Base-by-base conservation (phyloP, 2,329 filamentous ascomycete species). In the Colletotrichum somersetense region DNA sequence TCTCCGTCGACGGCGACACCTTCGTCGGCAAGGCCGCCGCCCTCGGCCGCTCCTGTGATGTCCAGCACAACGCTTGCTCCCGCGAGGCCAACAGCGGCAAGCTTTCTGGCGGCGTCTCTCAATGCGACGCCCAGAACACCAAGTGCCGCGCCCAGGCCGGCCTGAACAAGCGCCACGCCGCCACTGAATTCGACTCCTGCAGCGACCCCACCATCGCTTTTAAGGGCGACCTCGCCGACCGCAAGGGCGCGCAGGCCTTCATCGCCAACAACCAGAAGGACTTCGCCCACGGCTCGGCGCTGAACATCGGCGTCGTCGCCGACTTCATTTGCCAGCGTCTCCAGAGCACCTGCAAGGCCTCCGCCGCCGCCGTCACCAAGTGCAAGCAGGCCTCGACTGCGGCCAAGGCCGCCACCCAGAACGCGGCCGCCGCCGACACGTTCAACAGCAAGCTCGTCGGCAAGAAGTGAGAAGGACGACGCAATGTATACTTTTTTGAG, bases 211-310 rank as follows among this genome's bases (percentile, higher is more conserved):
- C 83, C 71, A 85, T 89, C 76, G 77, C 81, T 66, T 89, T 89
- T 79, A 85, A 83, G 40, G 75, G 75, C 3, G 84, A 84, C 16
- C 81, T 86, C 55, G 85, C 88, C 75, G 85, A 86, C 56, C 84
- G 84, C 75, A 78, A 84, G 75, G 40, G 40, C 5, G 81, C 81
- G 78, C 78, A 78, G 20, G 80, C 81, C 46, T 85, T 85, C 76
- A 79, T 81, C 63, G 79, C 82, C 61, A 81, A 77, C 50, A 80
- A 84, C 76, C 66, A 74, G 44, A 78, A 77, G 62, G 81, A 84
- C 77, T 89, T 89, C 80, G 83, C 81, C 78, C 88, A 89, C 79
- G 86, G 86, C 65, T 87, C 85, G 4, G 87, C 86, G 26, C 75
- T 77, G 59, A 77, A 76, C 62, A 77, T 79, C 71, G 76, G 75